Base-by-base conservation (phyloP, 108 stramenopile genomes). In the Discostella pseudostelligera region DNA sequence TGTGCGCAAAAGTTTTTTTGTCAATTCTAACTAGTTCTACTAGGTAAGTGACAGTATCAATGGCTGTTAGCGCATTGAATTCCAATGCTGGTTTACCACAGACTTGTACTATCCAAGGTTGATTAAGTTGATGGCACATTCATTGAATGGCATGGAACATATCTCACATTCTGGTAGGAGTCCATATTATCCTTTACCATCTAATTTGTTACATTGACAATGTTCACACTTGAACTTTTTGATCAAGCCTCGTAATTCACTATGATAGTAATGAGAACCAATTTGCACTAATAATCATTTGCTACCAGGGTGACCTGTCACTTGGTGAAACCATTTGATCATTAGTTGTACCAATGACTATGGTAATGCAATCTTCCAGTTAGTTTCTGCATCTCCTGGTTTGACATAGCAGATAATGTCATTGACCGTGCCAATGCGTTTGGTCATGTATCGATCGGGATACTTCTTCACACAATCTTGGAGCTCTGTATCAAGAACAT, bases 41-140 rank as follows among this genome's bases (percentile, higher is more conserved):
- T 9, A 84, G 40, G 28, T 80, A 80, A 26, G 84, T 72, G 3
- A 72, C 70, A 14, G 64, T 53, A 49, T 78, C 76, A 55, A 78
- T 78, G 19, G 12, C 36, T 0, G 76, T 78, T 1, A 78, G 43
- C 1, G 76, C 76, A 19, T 40, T 29, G 48, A 77, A 77, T 11
- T 65, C 62, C 36, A 32, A 28, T 10, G n/a, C n/a, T n/a, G 40
- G 11, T 44, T 58, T 64, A 11, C 54, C 53, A 36, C 22, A 8
- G 0, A 70, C 46, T 22, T 50, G 44, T 3, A 82, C 46, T 21
- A 14, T 66, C 74, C 75, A 81, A 3, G 81, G 81, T 17, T 75
- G 9, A 81, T 77, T 8, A 81, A 57, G 57, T 81, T 76, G 48
- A 77, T 60, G 7, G 42, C 56, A 7, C 63, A 62, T 65, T 69